A percentile compares a stretch with the other conserved stretches of the same genome.
These are phyloP conservation scores for Penicillium simplicissimum DNA, from an alignment of 495 filamentous ascomycete species.

Conservation along the genomic window DNA sequence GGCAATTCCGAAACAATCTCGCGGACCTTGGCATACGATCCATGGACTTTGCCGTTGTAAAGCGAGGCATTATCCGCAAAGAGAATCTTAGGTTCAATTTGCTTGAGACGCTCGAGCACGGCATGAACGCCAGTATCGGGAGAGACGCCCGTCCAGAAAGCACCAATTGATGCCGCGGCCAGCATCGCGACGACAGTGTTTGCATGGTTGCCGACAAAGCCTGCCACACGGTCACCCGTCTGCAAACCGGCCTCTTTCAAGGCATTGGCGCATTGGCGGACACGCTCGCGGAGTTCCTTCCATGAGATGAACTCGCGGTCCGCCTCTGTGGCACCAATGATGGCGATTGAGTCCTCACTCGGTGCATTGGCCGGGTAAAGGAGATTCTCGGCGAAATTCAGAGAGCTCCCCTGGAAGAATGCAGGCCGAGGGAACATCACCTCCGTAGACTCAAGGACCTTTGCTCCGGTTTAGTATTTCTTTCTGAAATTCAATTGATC, in stretches of 20 bases:
- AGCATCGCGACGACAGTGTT: conserved; percentile 87
- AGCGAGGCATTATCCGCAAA: conserved; percentile 85
- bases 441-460: conserved; percentile 68
- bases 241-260: conserved; percentile 64
- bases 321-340: conserved; percentile 75
- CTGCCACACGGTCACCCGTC: conserved; percentile 73
- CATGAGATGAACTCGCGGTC: conserved; percentile 71
- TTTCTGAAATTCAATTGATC: neutral
- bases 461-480: neutral
- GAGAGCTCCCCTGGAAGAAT: conserved; percentile 74
- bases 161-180: conserved; percentile 74
- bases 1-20: conserved; percentile 67
- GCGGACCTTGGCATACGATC: conserved; percentile 67
- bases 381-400: conserved; percentile 94
- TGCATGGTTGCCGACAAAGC: conserved; percentile 84
- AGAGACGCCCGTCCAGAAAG: conserved; percentile 88
- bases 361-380: conserved; percentile 68
- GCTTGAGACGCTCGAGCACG: conserved; percentile 77
- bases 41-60: conserved; percentile 85
- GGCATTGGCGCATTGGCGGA: conserved; percentile 69
- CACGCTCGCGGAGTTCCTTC: conserved; percentile 75
- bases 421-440: conserved; percentile 81
- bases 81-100: conserved; percentile 77
- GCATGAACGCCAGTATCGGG: conserved; percentile 79
- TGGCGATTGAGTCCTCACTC: conserved; percentile 57